phyloP scores from a whole-genome alignment of 768 basidiomycete genomes.

The Russula dissimulans region DNA sequence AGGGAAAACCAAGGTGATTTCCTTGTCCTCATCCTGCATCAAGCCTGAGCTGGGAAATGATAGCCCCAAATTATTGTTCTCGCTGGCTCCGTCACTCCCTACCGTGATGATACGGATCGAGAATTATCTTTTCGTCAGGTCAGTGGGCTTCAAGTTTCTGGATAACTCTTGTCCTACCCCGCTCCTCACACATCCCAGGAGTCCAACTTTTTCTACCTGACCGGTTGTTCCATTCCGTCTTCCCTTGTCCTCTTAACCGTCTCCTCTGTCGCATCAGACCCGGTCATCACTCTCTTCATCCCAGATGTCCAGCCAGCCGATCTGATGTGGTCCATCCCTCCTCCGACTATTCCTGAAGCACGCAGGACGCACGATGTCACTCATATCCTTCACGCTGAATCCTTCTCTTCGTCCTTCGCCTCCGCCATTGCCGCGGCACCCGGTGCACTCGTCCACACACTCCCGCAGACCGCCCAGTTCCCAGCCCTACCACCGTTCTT shows the following conservation, averaged over 20 bases:
- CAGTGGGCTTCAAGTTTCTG: not conserved
- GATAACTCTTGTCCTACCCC: conserved; percentile 22
- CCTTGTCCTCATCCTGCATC: not conserved
- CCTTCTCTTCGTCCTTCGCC: conserved; percentile 38
- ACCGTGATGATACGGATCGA: conserved; percentile 77
- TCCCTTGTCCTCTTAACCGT: conserved; percentile 58
- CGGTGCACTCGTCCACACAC: conserved; percentile 54
- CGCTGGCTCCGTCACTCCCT: conserved; percentile 53
- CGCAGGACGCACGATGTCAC: conserved; percentile 51
- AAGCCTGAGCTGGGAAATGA: not conserved
- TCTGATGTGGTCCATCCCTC: conserved; percentile 85
- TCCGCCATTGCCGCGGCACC: conserved; percentile 40
- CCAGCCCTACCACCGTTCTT: conserved; percentile 36
- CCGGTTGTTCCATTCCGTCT: conserved; percentile 67
- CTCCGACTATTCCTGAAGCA: conserved; percentile 55
- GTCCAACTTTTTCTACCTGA: conserved; percentile 83
- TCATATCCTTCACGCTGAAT: conserved; percentile 40
- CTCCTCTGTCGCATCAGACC: conserved; percentile 36
- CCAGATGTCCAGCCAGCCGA: conserved; percentile 64
- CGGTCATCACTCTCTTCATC: conserved; percentile 60
- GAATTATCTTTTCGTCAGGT: conserved; percentile 59
- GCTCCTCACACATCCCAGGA: conserved; percentile 33
- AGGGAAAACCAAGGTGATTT: conserved; percentile 45
- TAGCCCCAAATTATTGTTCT: conserved; percentile 66
- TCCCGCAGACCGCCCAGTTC: conserved; percentile 47